Conservation (phyloP, 2,329 filamentous ascomycete genomes). For the Paraphoma sp. region DNA sequence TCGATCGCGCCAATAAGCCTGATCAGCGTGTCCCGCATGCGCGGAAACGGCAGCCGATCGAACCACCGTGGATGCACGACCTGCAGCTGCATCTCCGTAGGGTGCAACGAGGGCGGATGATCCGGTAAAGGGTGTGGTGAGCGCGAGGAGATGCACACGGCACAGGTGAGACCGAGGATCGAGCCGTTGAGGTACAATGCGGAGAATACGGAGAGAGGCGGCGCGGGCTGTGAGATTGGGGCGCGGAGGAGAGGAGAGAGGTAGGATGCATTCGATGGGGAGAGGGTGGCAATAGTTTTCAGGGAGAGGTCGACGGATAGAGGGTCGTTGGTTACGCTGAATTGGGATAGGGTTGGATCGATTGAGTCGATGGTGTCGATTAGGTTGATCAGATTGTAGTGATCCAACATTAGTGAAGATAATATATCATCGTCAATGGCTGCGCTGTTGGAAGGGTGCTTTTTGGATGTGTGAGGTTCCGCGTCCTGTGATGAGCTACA, state of each 20-base stretch:
- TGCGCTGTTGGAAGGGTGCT: background rate
- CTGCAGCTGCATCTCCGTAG: conserved; percentile 43
- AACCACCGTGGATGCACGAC: conserved; percentile 49
- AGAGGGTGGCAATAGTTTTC: background rate
- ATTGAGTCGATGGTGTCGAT: background rate
- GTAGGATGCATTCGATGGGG: background rate
- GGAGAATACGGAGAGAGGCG: conserved; percentile 28
- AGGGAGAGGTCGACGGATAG: background rate
- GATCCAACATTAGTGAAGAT: background rate
- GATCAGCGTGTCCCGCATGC: conserved; percentile 50
- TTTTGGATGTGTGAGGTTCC: background rate
- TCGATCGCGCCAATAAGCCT: conserved; percentile 38
- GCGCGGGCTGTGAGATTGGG: conserved; percentile 10
- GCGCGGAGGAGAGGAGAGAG: background rate
- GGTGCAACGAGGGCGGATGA: conserved; percentile 35
- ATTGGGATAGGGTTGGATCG: background rate
- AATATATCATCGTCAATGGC: background rate
- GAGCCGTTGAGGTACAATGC: conserved; percentile 39
- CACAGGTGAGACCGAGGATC: conserved; percentile 33
- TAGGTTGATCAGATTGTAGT: background rate
- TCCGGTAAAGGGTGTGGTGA: conserved; percentile 25
- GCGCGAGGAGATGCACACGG: conserved; percentile 24
- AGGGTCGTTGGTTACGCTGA: background rate
- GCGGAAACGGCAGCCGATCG: conserved; percentile 52
- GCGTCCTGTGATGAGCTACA: background rate